Evolutionary conservation across 352 stramenopile genomes (phyloP).

Genomic region (Pythium rishiriense): DNA sequence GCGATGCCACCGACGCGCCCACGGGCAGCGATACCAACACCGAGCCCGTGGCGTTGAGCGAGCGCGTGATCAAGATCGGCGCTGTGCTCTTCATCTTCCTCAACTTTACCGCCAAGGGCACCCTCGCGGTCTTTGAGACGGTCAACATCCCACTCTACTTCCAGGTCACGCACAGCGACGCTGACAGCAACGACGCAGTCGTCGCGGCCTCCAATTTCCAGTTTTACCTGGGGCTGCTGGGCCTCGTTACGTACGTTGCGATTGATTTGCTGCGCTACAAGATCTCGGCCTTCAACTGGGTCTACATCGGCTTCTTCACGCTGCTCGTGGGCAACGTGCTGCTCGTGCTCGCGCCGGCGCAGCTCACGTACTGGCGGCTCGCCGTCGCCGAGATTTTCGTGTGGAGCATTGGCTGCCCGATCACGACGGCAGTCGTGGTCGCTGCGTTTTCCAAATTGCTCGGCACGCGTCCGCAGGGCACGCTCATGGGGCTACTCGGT

Average conservation of each 20-base stretch:
- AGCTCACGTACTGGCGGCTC: conserved; percentile 45
- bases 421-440: conserved; percentile 39
- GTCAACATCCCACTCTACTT: conserved; percentile 1
- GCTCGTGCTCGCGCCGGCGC: conserved; percentile 37
- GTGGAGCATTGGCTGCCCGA: conserved; percentile 51
- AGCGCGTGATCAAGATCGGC: not conserved
- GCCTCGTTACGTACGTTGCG: conserved; percentile 61
- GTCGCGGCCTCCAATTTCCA: conserved; percentile 66
- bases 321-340: conserved; percentile 50
- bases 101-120: not conserved
- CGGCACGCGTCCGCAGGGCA: conserved; percentile 66
- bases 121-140: not conserved
- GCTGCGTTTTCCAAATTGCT: conserved; percentile 73
- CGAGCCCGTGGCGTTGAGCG: not conserved
- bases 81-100: not conserved
- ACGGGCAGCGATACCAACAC: not conserved
- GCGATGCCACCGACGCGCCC: conserved; percentile 14
- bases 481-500: conserved; percentile 66
- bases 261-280: conserved; percentile 67
- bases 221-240: conserved; percentile 69
- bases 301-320: conserved; percentile 58
- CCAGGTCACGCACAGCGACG: not conserved
- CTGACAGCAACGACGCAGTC: not conserved
- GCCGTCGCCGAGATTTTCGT: conserved; percentile 55
- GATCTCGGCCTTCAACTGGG: conserved; percentile 62